Base-by-base conservation (phyloP, 2,329 filamentous ascomycete species). In the Paecilomyces formosus region DNA sequence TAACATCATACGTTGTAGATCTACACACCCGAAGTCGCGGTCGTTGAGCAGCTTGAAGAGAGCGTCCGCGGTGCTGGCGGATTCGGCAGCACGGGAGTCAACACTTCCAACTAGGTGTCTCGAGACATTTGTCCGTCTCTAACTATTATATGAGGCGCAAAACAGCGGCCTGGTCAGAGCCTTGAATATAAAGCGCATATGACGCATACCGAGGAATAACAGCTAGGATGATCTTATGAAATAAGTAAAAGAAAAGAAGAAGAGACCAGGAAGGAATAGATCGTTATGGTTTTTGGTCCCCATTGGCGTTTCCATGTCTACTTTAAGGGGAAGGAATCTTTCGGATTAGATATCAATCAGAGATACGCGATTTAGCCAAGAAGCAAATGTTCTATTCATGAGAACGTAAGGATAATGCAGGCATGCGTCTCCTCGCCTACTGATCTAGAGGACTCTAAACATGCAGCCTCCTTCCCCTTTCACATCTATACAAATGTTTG, bases 31-130 rank as follows among this genome's bases (percentile, higher is more conserved):
- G 90, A 95, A 53, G 89, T 99, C 5, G 77, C 89, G n/a, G 92
- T 96, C 69, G 93, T 97, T 1, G 81, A 90, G 67, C 85, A 93
- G 78, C 81, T 99, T 59, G 90, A 93, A 69, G 90, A 92, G 78
- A 97, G 90, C 70, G 91, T 95, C 11, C 82, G 94, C 50, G 94
- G 94, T 26, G 91, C 87, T 0, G 93, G 92, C 26, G 94, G 92
- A 1, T 96, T 96, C 71, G 92, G 92, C 57, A 96, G 91, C 75
- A 96, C 92, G 33, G 92, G 92, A 45, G n/a, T 45, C 39, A 45
- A 7, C 39, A 45, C 39, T 45, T 45, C 39, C n/a, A 45, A 45
- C 39, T 45, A 45, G 15, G n/a, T 9, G n/a, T 8, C 15, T 45
- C 3, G 24, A 26, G 24, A 26, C 24, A 6, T 26, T 26, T 26